Evolutionary conservation across 257 asterid species (phyloP), one percentile per base, ranked within the genome.

Genomic region (Euphrasia confusa): DNA sequence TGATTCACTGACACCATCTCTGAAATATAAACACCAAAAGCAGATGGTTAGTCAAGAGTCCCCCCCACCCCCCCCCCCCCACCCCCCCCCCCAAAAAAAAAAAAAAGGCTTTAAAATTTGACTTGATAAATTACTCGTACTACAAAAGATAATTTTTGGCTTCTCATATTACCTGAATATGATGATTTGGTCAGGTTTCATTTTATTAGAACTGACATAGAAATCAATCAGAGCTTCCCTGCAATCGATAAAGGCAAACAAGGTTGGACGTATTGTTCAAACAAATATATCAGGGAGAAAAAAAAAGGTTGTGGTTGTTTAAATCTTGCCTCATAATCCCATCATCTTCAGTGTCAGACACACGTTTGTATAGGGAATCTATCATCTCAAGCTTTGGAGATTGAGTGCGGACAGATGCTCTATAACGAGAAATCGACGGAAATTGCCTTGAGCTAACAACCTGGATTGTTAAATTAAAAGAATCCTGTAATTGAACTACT

Each of bases 321-420:
- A 64, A 60, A 52, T 15, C 64, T 35, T 60, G 88, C 98, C 96
- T 79, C 68, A 88, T 79, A 50, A 86, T 91, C 39, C 96, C 98
- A 18, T 91, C 92, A 55, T 91, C 98, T 42, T 82, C 90, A 3
- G 74, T 65, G 47, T 80, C 98, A 0, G 92, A 78, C 1, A 78
- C 79, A 30, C 75, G 83, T 35, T 91, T 84, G 68, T 57, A 86
- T 0, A 91, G 77, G 27, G 85, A 78, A 69, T 91, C 96, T 30
- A 91, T 88, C 98, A 91, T 91, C 73, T 91, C 98, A 12, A 84
- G 79, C 60, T 80, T 88, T 0, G 90, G 90, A 44, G 98, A 84
- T 65, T 91, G 98, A 27, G 98, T 85, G n/a, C 98, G 94, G 15
- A 91, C 98, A 33, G 78, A 72, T 9, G 96, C 98, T 64, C 96